Evolutionary conservation across 2,329 filamentous ascomycete genomes (phyloP).

Genomic region (Aspergillus fructus): DNA sequence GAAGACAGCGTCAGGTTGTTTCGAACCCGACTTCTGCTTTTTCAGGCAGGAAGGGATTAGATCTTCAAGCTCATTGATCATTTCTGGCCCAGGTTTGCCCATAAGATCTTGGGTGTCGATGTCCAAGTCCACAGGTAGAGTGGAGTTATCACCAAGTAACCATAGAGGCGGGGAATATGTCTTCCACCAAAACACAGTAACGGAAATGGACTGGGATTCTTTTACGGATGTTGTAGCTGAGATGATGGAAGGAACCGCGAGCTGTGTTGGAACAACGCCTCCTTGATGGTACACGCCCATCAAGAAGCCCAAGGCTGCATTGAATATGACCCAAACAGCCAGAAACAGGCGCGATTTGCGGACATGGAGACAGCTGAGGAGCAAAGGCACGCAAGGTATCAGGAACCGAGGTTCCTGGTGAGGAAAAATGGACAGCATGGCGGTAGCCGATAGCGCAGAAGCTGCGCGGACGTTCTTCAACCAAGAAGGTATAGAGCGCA

Average conservation of each 20-base stretch:
- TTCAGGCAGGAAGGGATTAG: conserved; percentile 32
- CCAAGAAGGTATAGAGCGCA: conserved; percentile 28
- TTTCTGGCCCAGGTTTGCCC: conserved; percentile 44
- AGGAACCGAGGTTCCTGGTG: conserved; percentile 56
- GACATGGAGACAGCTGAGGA: conserved; percentile 49
- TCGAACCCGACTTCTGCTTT: conserved; percentile 10
- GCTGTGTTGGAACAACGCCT: conserved; percentile 51
- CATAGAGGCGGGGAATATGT: conserved; percentile 55
- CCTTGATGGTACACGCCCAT: conserved; percentile 57
- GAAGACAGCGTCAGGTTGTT: conserved; percentile 30
- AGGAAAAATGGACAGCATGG: conserved; percentile 46
- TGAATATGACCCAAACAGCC: conserved; percentile 49
- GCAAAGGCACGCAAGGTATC: conserved; percentile 51
- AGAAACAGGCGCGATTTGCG: conserved; percentile 44
- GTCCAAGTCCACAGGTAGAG: conserved; percentile 31
- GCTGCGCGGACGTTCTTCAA: conserved; percentile 42
- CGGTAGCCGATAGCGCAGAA: conserved; percentile 45
- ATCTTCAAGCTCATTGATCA: conserved; percentile 40
- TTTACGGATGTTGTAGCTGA: conserved; percentile 23
- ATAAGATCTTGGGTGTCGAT: conserved; percentile 49
- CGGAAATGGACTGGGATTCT: conserved; percentile 17
- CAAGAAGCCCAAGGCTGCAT: conserved; percentile 47
- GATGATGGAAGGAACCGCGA: conserved; percentile 44
- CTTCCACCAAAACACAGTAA: conserved; percentile 55
- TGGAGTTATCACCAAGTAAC: conserved; percentile 45